phyloP scores from a whole-genome alignment of 805 yeast genomes.

The Candida nanaspora region DNA sequence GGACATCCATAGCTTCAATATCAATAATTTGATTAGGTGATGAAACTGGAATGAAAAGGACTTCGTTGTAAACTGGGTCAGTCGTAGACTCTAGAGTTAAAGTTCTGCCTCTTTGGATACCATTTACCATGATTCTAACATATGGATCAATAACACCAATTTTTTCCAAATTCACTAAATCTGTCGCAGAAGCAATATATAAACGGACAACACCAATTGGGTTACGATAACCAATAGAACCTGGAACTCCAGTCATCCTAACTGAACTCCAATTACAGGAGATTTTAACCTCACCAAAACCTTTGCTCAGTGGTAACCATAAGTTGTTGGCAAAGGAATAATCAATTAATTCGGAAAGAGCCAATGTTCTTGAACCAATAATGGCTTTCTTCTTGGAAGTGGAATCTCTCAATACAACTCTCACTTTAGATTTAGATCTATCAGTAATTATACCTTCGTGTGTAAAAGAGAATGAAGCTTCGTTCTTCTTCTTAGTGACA shows the following conservation, averaged over 20 bases:
- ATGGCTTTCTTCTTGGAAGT: slow-evolving; percentile 48
- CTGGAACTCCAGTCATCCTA: slow-evolving; percentile 54
- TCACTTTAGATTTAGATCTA: slow-evolving; percentile 62
- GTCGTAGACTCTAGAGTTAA: slow-evolving; percentile 55
- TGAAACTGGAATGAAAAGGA: slow-evolving; percentile 74
- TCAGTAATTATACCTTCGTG: slow-evolving; percentile 59
- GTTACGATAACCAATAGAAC: slow-evolving; percentile 78
- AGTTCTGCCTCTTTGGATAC: slow-evolving; percentile 72
- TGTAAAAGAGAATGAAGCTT: slow-evolving; percentile 59
- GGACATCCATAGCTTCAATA: slow-evolving; percentile 89
- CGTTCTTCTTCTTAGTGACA: slow-evolving; percentile 50
- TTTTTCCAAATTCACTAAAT: slow-evolving; percentile 76
- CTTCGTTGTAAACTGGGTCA: slow-evolving; percentile 81
- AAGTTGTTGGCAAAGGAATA: slow-evolving; percentile 69
- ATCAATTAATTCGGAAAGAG: slow-evolving; percentile 61
- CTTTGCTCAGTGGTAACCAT: slow-evolving; percentile 67
- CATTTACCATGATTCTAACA: slow-evolving; percentile 70
- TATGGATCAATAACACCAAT: slow-evolving; percentile 94
- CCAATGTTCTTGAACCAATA: slow-evolving; percentile 53
- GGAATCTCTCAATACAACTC: slow-evolving; percentile 58
- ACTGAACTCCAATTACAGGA: slow-evolving; percentile 84
- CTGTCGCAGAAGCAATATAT: slow-evolving; percentile 59
- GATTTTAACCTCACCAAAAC: slow-evolving; percentile 67
- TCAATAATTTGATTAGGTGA: slow-evolving; percentile 77
- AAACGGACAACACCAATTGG: slow-evolving; percentile 91